phyloP scores from a whole-genome alignment of 2,329 filamentous ascomycete genomes.

The Tolypocladium guangdongense region DNA sequence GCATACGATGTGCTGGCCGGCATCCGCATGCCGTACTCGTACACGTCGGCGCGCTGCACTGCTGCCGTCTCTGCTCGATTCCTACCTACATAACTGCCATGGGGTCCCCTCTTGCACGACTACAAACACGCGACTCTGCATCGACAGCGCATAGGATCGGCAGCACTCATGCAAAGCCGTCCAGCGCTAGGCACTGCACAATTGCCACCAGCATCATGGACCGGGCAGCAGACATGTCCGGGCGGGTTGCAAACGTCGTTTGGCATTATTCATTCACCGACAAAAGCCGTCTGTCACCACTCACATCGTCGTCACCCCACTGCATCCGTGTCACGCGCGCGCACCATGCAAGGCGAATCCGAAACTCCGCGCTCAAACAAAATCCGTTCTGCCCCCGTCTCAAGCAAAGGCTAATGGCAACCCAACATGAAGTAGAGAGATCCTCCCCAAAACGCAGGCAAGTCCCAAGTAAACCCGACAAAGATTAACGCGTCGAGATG shows the following conservation, averaged over 20 bases:
- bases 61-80: no score
- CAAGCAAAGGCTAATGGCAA: not conserved
- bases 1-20: no score
- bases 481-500: not conserved
- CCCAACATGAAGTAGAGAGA: not conserved
- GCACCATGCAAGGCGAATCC: slow-evolving; percentile 1
- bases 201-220: not conserved
- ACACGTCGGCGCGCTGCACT: no score
- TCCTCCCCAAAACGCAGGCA: not conserved
- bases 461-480: not conserved
- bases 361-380: slow-evolving; percentile 14
- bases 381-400: slow-evolving; percentile 5
- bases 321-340: slow-evolving; percentile 1
- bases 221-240: not conserved
- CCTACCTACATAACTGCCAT: no score
- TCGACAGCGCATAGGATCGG: not conserved
- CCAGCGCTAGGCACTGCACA: no score
- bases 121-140: no score
- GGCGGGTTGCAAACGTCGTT: not conserved
- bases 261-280: no score
- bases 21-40: no score
- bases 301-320: not conserved
- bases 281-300: not conserved
- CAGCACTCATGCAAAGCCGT: no score
- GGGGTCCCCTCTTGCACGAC: no score